Percentiles rank a stretch among this genome's conserved stretches.
phyloP scores from a whole-genome alignment of 352 stramenopile genomes.

The Phytophthora pinifolia region DNA sequence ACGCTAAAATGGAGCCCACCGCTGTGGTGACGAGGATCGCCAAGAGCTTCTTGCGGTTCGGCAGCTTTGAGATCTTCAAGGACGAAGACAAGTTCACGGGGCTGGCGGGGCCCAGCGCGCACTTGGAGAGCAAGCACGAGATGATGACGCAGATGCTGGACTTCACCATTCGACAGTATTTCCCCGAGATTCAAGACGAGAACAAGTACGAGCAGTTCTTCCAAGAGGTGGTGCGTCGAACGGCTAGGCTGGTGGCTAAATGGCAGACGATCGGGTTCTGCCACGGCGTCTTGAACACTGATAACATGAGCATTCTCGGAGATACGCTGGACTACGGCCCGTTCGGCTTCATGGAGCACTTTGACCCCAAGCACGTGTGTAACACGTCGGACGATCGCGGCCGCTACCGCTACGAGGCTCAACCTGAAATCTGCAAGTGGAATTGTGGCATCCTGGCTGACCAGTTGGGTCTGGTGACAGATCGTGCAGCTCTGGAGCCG shows the following conservation, averaged over 20 bases:
- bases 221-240: conserved; percentile 63
- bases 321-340: conserved; percentile 94
- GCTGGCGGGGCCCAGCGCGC: conserved; percentile 63
- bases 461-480: conserved; percentile 53
- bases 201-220: conserved; percentile 55
- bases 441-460: conserved; percentile 74
- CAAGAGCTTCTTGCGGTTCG: conserved; percentile 94
- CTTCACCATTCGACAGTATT: conserved; percentile 77
- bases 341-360: conserved; percentile 93
- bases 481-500: conserved; percentile 32
- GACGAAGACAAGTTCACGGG: conserved; percentile 60
- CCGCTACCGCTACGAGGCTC: conserved; percentile 81
- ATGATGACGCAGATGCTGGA: conserved; percentile 81
- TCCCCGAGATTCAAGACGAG: conserved; percentile 39
- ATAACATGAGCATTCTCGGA: conserved; percentile 92
- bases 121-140: conserved; percentile 60
- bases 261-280: conserved; percentile 89
- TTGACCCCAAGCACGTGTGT: conserved; percentile 79
- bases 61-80: conserved; percentile 97
- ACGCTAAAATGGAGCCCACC: conserved; percentile 77
- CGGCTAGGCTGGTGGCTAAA: conserved; percentile 80
- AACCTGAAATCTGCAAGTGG: conserved; percentile 88
- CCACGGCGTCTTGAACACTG: conserved; percentile 92
- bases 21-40: conserved; percentile 90
- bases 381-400: conserved; percentile 82